Base-by-base conservation (phyloP, 805 yeast species). In the Wickerhamia fluorescens region DNA sequence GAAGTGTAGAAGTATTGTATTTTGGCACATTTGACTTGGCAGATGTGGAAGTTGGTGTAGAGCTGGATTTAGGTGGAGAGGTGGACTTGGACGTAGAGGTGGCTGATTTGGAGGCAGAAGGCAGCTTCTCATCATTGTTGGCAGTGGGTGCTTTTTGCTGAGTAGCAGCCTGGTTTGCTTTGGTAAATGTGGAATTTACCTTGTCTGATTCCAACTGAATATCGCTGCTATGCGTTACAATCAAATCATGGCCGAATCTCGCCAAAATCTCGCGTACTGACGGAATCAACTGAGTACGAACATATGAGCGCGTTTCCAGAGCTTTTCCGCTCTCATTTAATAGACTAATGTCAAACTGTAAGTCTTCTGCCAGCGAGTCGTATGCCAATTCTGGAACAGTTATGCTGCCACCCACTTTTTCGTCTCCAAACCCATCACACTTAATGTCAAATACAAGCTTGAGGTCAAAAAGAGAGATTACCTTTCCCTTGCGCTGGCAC, bases 401-500 rank as follows among this genome's bases (percentile, higher is more conserved):
- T 32, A 92, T 78, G 12, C 80, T 66, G 16, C 98, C 99, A 25
- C 64, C 59, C 28, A 74, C 75, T 5, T 52, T 57, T 7, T 44
- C 51, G 17, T 38, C 33, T 3, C 57, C 60, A 7, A 53, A 59
- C 5, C 44, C 51, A 20, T 35, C 35, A 5, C 88, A 86, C 6
- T 49, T 53, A 44, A 77, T 73, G n/a, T 64, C 65, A 34, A 88
- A 51, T 2, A 71, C 75, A 27, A 88, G 36, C 37, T 76, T 71
- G 50, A 92, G 62, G 47, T 92, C 98, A 55, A 86, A 92, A 35
- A 92, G 59, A 4, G 94, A 82, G 44, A 92, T 88, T 15, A 89
- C 94, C 55, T 89, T 88, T 10, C 99, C 98, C 56, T 92, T 92
- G 45, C 98, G 76, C 62, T 92, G 98, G 42, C 86, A 81, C 17